Evolutionary conservation across 345 rosid genomes (phyloP).

Genomic region (Melaleuca alternifolia): DNA sequence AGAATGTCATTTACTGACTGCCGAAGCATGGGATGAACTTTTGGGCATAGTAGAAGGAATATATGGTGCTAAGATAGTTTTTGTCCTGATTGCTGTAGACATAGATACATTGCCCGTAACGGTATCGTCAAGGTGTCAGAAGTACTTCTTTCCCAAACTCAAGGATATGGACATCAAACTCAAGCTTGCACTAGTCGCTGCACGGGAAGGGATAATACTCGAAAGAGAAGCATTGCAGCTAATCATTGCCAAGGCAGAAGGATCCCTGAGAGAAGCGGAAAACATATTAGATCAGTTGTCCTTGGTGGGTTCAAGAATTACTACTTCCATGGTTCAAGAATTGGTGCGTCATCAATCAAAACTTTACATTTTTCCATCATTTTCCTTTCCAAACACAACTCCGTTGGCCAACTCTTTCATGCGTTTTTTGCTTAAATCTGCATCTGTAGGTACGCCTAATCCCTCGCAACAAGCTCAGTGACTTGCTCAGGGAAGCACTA

Average conservation of each 20-base stretch:
- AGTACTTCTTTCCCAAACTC: slow-evolving; percentile 23
- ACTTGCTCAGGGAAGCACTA: slow-evolving; percentile 15
- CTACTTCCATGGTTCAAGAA: slow-evolving; percentile 18
- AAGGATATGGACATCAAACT: slow-evolving; percentile 8
- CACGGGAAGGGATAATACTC: slow-evolving; percentile 11
- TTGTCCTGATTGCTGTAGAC: slow-evolving; percentile 12
- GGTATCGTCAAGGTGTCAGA: slow-evolving; percentile 17
- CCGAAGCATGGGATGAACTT: slow-evolving; percentile 24
- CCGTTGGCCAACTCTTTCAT: not conserved
- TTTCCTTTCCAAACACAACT: not conserved
- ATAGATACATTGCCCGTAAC: slow-evolving; percentile 10
- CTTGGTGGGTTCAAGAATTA: slow-evolving; percentile 14
- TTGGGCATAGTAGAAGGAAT: slow-evolving; percentile 5
- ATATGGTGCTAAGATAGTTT: not conserved
- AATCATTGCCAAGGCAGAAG: slow-evolving; percentile 18
- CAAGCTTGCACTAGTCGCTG: slow-evolving; percentile 8
- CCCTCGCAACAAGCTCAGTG: slow-evolving; percentile 11
- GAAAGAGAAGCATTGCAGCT: slow-evolving; percentile 20
- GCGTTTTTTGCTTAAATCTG: not conserved
- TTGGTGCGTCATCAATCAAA: slow-evolving; percentile 6
- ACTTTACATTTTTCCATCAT: not conserved
- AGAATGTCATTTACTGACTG: slow-evolving; percentile 18
- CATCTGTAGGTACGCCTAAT: slow-evolving; percentile 16
- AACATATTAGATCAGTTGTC: slow-evolving; percentile 20
- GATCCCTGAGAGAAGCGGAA: slow-evolving; percentile 33